Conservation (phyloP, 2,329 filamentous ascomycete genomes). For the Ophiognomonia clavigignenti-juglandacearum region DNA sequence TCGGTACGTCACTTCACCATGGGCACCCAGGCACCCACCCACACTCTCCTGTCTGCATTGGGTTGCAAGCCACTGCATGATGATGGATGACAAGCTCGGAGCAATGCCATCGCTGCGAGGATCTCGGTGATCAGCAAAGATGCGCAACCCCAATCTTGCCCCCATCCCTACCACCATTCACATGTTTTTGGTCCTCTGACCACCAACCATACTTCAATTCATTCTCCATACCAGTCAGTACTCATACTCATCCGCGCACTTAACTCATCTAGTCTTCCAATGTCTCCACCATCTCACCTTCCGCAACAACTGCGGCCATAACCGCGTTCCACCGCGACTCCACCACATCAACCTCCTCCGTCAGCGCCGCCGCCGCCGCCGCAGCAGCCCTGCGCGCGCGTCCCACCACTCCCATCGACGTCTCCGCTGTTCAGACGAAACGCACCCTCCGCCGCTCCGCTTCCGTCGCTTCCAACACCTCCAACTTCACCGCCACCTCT, state of each 20-base stretch:
- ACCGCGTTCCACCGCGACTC: constrained; percentile 68
- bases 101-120: no score
- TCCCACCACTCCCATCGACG: constrained; percentile 71
- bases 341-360: constrained; percentile 48
- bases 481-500: not conserved
- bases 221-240: not conserved
- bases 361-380: constrained; percentile 83
- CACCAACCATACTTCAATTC: not conserved
- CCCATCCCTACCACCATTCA: not conserved
- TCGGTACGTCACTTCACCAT: constrained; percentile 37
- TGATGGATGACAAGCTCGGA: no score
- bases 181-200: not conserved
- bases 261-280: constrained; percentile 51
- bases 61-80: no score
- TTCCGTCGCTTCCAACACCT: constrained; percentile 57
- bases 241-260: not conserved
- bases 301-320: constrained; percentile 73
- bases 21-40: no score
- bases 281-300: constrained; percentile 60
- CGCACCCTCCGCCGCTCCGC: constrained; percentile 69
- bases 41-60: no score
- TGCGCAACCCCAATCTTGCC: no score
- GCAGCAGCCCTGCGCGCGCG: constrained; percentile 78
- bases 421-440: constrained; percentile 83
- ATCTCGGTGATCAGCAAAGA: no score